Conservation (phyloP, 805 yeast species). For the Yarrowia hollandica region DNA sequence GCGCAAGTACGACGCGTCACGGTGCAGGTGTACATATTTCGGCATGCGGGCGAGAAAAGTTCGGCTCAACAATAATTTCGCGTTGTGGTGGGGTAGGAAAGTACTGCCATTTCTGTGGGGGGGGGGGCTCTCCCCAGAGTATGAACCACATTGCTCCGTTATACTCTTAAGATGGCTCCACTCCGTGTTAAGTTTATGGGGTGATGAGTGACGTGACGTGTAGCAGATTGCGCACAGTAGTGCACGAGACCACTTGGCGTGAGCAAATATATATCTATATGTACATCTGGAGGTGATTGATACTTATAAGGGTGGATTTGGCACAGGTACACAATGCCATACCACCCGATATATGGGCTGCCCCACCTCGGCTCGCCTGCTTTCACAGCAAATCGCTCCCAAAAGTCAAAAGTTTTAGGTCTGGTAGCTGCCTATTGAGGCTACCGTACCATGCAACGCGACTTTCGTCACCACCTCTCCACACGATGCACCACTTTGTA, state of each 20-base stretch:
- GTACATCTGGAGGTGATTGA: too few relatives aligned
- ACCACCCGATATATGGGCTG: not conserved
- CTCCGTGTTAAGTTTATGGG: constrained; percentile 10
- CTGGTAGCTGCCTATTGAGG: too few relatives aligned
- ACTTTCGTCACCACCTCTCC: constrained; percentile 1
- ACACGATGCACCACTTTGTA: constrained; percentile 19
- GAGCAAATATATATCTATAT: not conserved
- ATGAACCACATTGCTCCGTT: not conserved
- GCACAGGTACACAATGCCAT: too few relatives aligned
- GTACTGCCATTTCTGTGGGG: too few relatives aligned
- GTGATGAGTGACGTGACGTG: constrained; percentile 19
- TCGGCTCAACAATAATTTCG: too few relatives aligned
- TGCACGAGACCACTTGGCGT: constrained; percentile 2
- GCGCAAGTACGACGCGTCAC: too few relatives aligned
- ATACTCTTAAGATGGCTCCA: constrained; percentile 4
- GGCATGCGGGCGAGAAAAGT: too few relatives aligned
- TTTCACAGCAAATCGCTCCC: constrained; percentile 1
- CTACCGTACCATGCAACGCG: too few relatives aligned
- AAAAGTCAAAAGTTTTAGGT: constrained; percentile 5
- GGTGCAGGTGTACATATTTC: too few relatives aligned
- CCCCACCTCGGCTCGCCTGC: not conserved
- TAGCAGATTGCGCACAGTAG: not conserved
- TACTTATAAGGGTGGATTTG: too few relatives aligned
- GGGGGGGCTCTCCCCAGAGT: too few relatives aligned
- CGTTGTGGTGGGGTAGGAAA: not conserved